Conservation (phyloP, 2,329 filamentous ascomycete species). For the Fusarium metavorans region DNA sequence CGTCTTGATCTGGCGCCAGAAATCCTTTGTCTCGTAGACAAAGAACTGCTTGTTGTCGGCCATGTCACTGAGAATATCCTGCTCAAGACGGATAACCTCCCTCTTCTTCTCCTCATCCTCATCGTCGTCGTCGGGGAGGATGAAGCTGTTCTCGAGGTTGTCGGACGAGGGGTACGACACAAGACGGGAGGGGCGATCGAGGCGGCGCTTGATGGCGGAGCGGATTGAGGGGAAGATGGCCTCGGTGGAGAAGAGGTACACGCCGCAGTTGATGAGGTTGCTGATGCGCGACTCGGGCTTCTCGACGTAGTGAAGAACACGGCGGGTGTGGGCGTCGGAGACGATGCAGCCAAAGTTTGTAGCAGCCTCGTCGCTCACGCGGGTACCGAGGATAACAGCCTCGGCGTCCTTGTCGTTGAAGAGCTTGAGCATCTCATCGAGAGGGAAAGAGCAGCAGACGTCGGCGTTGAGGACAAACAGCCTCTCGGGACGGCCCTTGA, state of each 20-base stretch:
- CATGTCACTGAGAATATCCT: slow-evolving; percentile 95
- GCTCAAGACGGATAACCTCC: slow-evolving; percentile 93
- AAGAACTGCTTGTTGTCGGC: slow-evolving; percentile 98
- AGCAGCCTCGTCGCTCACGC: slow-evolving; percentile 90
- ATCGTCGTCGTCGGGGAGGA: slow-evolving; percentile 63
- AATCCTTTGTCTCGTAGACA: slow-evolving; percentile 98
- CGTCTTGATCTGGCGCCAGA: slow-evolving; percentile 99
- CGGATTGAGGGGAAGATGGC: slow-evolving; percentile 97
- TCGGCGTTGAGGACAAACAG: slow-evolving; percentile 99
- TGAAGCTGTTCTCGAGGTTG: slow-evolving; percentile 79
- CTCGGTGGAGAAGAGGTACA: slow-evolving; percentile 96
- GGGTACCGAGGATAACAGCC: slow-evolving; percentile 93
- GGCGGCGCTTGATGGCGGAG: slow-evolving; percentile 93
- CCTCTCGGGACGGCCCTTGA: slow-evolving; percentile 93
- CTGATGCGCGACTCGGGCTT: slow-evolving; percentile 98
- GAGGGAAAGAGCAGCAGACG: slow-evolving; percentile 98
- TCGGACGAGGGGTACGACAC: slow-evolving; percentile 97
- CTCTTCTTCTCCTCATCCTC: slow-evolving; percentile 83
- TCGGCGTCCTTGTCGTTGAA: slow-evolving; percentile 97
- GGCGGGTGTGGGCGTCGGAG: slow-evolving; percentile 90
- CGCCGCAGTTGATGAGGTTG: slow-evolving; percentile 98
- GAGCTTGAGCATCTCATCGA: slow-evolving; percentile 93
- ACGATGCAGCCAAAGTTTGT: slow-evolving; percentile 99
- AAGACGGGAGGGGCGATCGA: slow-evolving; percentile 84
- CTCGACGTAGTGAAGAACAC: slow-evolving; percentile 98